phyloP scores from a whole-genome alignment of 2,329 filamentous ascomycete species.

The Aspergillus ibericus region DNA sequence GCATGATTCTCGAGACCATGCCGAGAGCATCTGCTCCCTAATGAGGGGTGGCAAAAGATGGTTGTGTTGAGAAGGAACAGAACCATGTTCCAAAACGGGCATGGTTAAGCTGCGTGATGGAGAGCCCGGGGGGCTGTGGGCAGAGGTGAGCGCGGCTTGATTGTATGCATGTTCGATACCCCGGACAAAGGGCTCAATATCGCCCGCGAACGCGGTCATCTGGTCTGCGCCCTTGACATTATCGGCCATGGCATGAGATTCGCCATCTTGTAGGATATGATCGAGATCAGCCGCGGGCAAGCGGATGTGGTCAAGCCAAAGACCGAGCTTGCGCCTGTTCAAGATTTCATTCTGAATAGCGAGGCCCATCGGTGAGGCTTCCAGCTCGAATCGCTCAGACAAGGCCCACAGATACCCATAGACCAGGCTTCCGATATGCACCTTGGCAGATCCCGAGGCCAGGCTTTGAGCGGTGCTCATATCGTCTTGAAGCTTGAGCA shows the following conservation, averaged over 20 bases:
- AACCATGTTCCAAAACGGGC: constrained; percentile 57
- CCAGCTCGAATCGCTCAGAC: constrained; percentile 74
- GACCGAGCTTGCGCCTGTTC: constrained; percentile 68
- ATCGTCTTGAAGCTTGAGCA: constrained; percentile 83
- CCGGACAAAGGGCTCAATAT: constrained; percentile 69
- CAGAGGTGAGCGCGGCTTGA: constrained; percentile 60
- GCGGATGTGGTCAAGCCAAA: constrained; percentile 76
- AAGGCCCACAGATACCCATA: constrained; percentile 87
- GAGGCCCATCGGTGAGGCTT: constrained; percentile 66
- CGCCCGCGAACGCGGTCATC: constrained; percentile 68
- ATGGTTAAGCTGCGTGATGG: constrained; percentile 65
- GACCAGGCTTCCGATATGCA: constrained; percentile 78
- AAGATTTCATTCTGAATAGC: constrained; percentile 75
- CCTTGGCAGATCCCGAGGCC: constrained; percentile 62
- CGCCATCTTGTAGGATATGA: constrained; percentile 58
- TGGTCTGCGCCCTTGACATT: constrained; percentile 48
- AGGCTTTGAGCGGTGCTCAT: constrained; percentile 48
- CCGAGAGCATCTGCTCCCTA: constrained; percentile 71
- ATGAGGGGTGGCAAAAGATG: constrained; percentile 65
- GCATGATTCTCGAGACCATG: constrained; percentile 77
- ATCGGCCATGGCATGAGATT: constrained; percentile 31
- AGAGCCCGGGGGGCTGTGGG: constrained; percentile 68
- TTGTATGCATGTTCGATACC: constrained; percentile 72
- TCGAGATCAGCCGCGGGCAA: constrained; percentile 68
- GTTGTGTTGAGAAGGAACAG: constrained; percentile 40